Percentiles rank a stretch among this genome's conserved stretches.
These are phyloP conservation scores for Hyphopichia homilentoma DNA, from an alignment of 805 yeast species.

Conservation along the genomic window DNA sequence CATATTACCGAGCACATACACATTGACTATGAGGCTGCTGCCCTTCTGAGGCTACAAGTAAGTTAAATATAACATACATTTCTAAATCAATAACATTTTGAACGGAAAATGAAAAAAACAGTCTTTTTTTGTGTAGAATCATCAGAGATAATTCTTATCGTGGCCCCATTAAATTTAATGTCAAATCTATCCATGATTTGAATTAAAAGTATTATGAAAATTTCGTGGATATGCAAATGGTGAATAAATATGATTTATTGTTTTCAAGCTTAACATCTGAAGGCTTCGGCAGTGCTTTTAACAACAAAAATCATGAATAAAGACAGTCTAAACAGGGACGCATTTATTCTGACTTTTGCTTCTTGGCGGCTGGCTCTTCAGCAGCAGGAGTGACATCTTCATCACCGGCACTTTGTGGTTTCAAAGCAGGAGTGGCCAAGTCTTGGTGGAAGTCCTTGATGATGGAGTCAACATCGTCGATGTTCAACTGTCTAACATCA, in stretches of 20 bases:
- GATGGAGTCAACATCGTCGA: slow-evolving; percentile 96
- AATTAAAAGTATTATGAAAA: slow-evolving; percentile 1
- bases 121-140: neutral
- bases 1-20: no score
- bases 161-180: slow-evolving; percentile 3
- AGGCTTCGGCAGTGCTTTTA: no score
- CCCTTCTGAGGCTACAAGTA: no score
- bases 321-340: neutral
- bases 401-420: slow-evolving; percentile 17
- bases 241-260: slow-evolving; percentile 1
- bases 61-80: no score
- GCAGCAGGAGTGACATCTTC: slow-evolving; percentile 14
- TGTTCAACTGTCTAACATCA: slow-evolving; percentile 88
- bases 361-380: slow-evolving; percentile 36
- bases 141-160: neutral
- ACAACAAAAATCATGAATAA: slow-evolving; percentile 2
- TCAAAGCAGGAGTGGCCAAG: slow-evolving; percentile 33
- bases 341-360: slow-evolving; percentile 22
- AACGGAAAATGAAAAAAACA: no score
- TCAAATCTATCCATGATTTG: slow-evolving; percentile 4
- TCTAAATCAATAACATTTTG: no score
- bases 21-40: no score
- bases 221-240: slow-evolving; percentile 1
- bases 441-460: slow-evolving; percentile 91
- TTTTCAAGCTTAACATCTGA: no score